Evolutionary conservation across 345 rosid species (phyloP).

Genomic region (Erucastrum elatum): DNA sequence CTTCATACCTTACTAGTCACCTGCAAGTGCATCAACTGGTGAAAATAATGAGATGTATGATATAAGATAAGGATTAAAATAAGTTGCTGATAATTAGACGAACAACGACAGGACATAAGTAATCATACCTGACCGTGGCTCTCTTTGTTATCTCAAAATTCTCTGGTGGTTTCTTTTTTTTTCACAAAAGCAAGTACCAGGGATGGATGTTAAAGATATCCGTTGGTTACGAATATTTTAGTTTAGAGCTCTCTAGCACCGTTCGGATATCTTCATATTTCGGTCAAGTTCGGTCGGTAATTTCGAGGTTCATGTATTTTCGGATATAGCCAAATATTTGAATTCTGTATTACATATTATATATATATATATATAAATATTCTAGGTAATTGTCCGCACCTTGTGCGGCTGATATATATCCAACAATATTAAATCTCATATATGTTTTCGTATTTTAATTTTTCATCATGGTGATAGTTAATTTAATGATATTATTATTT

Average conservation of each 20-base stretch:
- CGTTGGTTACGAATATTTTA: neutral
- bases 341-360: too few species aligned
- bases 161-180: constrained; percentile 15
- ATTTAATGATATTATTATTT: neutral
- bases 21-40: constrained; percentile 37
- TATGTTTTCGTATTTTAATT: too few species aligned
- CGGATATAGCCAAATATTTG: neutral
- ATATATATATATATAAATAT: too few species aligned
- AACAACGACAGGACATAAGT: constrained; percentile 35
- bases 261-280: too few species aligned
- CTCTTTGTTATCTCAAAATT: constrained; percentile 26
- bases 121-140: constrained; percentile 27
- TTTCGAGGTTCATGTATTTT: neutral
- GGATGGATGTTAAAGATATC: neutral
- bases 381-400: too few species aligned
- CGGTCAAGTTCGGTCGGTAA: neutral
- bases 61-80: constrained; percentile 23
- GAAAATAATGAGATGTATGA: constrained; percentile 26
- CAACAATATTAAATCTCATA: too few species aligned
- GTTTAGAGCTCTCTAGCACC: too few species aligned
- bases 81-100: constrained; percentile 20
- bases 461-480: too few species aligned
- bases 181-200: constrained; percentile 14
- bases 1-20: constrained; percentile 24
- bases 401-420: too few species aligned